phyloP scores from a whole-genome alignment of 2,329 filamentous ascomycete genomes.

The Clonostachys chloroleuca region DNA sequence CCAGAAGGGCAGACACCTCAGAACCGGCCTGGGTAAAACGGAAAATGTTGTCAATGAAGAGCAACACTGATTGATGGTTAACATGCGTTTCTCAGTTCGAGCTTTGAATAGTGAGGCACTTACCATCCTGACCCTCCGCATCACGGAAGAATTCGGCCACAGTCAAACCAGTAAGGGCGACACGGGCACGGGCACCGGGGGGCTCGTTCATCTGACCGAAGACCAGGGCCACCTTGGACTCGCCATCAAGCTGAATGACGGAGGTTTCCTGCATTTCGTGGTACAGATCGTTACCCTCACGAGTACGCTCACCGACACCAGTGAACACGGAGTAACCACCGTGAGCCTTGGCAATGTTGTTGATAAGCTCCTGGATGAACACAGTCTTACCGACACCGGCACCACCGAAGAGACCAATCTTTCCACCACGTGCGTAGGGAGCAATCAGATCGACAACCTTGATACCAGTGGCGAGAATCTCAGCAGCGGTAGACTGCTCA shows the following conservation, averaged over 20 bases:
- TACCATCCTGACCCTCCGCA: constrained; percentile 78
- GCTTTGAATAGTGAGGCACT: constrained; percentile 18
- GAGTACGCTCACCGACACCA: constrained; percentile 99
- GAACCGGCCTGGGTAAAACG: constrained; percentile 99
- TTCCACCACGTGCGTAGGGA: constrained; percentile 99
- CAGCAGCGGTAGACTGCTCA: constrained; percentile 93
- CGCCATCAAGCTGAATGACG: constrained; percentile 98
- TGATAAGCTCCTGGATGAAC: constrained; percentile 99
- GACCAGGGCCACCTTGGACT: constrained; percentile 98
- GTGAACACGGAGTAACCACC: constrained; percentile 99
- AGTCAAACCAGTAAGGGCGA: constrained; percentile 83
- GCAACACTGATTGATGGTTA: constrained; percentile 61
- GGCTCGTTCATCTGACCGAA: constrained; percentile 99
- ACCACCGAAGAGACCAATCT: constrained; percentile 99
- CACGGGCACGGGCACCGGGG: constrained; percentile 98
- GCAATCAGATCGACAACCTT: constrained; percentile 99
- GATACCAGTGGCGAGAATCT: constrained; percentile 98
- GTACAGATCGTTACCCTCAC: constrained; percentile 99
- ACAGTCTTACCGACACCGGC: constrained; percentile 99
- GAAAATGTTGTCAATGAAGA: constrained; percentile 99
- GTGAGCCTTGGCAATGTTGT: constrained; percentile 99
- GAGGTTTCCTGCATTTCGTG: constrained; percentile 99
- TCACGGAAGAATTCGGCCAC: constrained; percentile 81
- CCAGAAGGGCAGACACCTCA: constrained; percentile 97
- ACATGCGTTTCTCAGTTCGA: not conserved